phyloP scores from a whole-genome alignment of 2,329 filamentous ascomycete genomes.

The Helminthosporium solani region DNA sequence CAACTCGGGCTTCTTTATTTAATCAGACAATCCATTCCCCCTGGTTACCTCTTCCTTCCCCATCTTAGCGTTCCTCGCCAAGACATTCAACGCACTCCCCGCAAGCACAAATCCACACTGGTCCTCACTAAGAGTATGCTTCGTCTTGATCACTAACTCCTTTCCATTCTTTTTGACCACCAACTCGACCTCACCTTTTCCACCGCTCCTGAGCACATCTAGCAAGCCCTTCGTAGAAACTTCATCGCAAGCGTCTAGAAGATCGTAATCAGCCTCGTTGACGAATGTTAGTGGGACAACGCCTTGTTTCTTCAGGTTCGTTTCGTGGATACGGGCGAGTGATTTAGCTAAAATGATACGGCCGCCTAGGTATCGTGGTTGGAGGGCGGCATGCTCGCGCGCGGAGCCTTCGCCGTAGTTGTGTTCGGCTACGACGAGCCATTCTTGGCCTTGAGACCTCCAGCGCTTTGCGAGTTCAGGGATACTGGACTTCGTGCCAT shows the following conservation, averaged over 20 bases:
- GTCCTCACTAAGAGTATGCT: conserved; percentile 84
- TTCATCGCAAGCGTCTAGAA: conserved; percentile 77
- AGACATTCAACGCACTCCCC: conserved; percentile 86
- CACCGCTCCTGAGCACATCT: conserved; percentile 75
- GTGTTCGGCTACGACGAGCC: conserved; percentile 95
- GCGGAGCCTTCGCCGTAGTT: conserved; percentile 95
- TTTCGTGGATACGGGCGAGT: conserved; percentile 92
- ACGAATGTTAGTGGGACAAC: conserved; percentile 91
- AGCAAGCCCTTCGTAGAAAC: conserved; percentile 81
- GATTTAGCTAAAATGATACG: conserved; percentile 81
- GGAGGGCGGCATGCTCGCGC: conserved; percentile 84
- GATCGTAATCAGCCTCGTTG: conserved; percentile 84
- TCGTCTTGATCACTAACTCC: conserved; percentile 70
- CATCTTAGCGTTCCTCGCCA: conserved; percentile 63
- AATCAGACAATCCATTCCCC: conserved; percentile 43
- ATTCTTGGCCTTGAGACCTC: conserved; percentile 72
- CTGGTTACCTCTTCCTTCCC: conserved; percentile 39
- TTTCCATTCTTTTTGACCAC: conserved; percentile 57
- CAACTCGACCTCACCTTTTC: conserved; percentile 75
- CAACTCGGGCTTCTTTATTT: conserved; percentile 2
- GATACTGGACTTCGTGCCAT: conserved; percentile 73
- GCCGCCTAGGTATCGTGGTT: conserved; percentile 86
- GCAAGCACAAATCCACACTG: conserved; percentile 91
- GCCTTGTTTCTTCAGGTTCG: conserved; percentile 95
- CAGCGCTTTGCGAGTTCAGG: conserved; percentile 83